Evolutionary conservation across 192 early-diverging fungal genomes (phyloP).

Genomic region (Backusella liffmaniae): DNA sequence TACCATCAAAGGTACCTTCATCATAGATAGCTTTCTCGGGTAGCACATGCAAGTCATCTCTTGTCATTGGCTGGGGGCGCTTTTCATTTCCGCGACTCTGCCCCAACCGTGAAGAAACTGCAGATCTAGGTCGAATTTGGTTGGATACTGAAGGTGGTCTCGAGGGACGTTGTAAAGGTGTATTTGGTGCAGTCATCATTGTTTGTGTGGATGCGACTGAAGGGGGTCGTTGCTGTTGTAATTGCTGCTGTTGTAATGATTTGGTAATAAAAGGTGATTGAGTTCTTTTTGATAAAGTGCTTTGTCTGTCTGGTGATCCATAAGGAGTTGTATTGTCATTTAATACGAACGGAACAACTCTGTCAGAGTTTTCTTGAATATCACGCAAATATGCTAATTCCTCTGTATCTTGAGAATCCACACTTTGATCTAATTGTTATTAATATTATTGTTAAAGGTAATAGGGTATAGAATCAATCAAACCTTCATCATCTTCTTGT

Average conservation of each 20-base stretch:
- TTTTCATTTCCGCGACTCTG: conserved; percentile 13
- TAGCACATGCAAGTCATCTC: conserved; percentile 8
- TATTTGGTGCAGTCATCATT: conserved; percentile 14
- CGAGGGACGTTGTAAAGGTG: conserved; percentile 1
- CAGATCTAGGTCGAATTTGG: conserved; percentile 2
- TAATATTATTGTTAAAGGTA: not conserved
- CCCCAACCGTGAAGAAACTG: conserved; percentile 11
- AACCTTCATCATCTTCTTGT: conserved; percentile 10
- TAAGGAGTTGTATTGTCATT: not conserved
- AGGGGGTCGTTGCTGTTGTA: conserved; percentile 2
- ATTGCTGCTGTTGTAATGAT: not conserved
- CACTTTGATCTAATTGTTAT: not conserved
- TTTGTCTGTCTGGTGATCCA: not conserved
- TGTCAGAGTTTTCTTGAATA: conserved; percentile 11
- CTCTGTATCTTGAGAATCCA: conserved; percentile 21
- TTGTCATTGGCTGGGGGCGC: conserved; percentile 9
- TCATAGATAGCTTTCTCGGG: not conserved
- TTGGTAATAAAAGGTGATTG: not conserved
- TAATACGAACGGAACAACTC: not conserved
- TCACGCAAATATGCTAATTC: conserved; percentile 37
- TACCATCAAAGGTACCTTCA: conserved; percentile 7
- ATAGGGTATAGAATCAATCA: not conserved
- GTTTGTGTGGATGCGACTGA: conserved; percentile 1
- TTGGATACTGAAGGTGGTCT: not conserved
- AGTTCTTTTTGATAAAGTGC: not conserved